phyloP scores from a whole-genome alignment of 2,329 filamentous ascomycete species.

The Drechslerella coelobrocha region DNA sequence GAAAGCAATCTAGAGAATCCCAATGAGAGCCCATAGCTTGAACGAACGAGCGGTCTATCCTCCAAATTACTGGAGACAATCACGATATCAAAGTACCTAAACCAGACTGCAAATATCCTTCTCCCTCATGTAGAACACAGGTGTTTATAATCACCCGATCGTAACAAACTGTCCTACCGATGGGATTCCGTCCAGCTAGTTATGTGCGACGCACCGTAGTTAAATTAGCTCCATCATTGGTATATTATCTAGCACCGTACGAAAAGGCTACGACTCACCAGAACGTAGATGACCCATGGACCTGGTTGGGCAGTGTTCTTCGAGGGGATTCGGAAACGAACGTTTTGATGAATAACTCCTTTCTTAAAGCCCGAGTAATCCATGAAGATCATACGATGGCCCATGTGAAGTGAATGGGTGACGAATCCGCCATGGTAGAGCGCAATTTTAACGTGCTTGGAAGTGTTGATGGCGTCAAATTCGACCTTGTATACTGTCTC shows the following conservation, averaged over 20 bases:
- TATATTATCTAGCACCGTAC: slow-evolving; percentile 52
- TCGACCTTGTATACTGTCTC: slow-evolving; percentile 62
- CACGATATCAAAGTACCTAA: no score
- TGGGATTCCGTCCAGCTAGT: slow-evolving; percentile 63
- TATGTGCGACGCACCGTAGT: no score
- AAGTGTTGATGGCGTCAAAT: slow-evolving; percentile 61
- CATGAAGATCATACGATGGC: slow-evolving; percentile 66
- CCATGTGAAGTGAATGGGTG: slow-evolving; percentile 69
- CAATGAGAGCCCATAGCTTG: no score
- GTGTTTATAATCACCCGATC: slow-evolving; percentile 25
- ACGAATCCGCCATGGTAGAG: slow-evolving; percentile 69
- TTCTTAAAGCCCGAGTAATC: slow-evolving; percentile 62
- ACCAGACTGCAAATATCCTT: no score
- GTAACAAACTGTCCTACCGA: slow-evolving; percentile 64
- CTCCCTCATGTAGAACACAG: no score
- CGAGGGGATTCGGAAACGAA: slow-evolving; percentile 65
- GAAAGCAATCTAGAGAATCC: no score
- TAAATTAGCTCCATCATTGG: no score
- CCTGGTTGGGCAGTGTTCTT: slow-evolving; percentile 66
- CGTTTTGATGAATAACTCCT: slow-evolving; percentile 59
- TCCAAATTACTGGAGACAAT: no score
- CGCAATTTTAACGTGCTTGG: slow-evolving; percentile 61
- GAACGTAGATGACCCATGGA: slow-evolving; percentile 68
- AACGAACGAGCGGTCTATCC: no score
- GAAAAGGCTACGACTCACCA: slow-evolving; percentile 54